phyloP scores from a whole-genome alignment of 179 eudicot species.

The Actinidia arguta region DNA sequence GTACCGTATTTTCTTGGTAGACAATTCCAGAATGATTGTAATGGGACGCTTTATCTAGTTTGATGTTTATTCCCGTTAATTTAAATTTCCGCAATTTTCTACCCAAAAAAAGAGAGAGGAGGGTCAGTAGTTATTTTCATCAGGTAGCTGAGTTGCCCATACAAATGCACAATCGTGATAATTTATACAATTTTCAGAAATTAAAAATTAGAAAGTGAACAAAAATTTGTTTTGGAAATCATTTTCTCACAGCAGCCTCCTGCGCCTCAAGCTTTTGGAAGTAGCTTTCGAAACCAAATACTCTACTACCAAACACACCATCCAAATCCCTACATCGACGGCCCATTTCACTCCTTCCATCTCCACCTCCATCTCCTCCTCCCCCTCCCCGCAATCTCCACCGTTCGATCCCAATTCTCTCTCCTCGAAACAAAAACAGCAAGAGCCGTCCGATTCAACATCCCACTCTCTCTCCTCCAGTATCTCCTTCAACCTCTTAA shows the following conservation, averaged over 20 bases:
- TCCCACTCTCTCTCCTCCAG: slow-evolving; percentile 59
- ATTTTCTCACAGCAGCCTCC: slow-evolving; percentile 7
- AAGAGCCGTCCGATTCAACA: slow-evolving; percentile 14
- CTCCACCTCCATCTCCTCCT: neutral
- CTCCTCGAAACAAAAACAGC: slow-evolving; percentile 24
- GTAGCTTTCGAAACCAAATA: slow-evolving; percentile 63
- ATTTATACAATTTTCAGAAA: too few species aligned
- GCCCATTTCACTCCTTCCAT: slow-evolving; percentile 55
- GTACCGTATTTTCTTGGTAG: too few species aligned
- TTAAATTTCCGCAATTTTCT: too few species aligned
- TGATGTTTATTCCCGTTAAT: too few species aligned
- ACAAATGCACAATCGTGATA: too few species aligned
- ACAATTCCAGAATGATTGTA: too few species aligned
- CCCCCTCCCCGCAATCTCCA: slow-evolving; percentile 21
- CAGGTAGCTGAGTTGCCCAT: too few species aligned
- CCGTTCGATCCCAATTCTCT: slow-evolving; percentile 16
- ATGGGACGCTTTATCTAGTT: too few species aligned
- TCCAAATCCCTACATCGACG: slow-evolving; percentile 74
- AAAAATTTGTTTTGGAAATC: too few species aligned
- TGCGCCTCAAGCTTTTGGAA: slow-evolving; percentile 28
- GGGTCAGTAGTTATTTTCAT: too few species aligned
- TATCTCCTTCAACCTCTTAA: slow-evolving; percentile 50
- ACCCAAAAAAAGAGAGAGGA: too few species aligned
- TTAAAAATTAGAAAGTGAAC: too few species aligned
- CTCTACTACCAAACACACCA: slow-evolving; percentile 63